Conservation (phyloP, 75 land plant genomes). For the Picea glauca region DNA sequence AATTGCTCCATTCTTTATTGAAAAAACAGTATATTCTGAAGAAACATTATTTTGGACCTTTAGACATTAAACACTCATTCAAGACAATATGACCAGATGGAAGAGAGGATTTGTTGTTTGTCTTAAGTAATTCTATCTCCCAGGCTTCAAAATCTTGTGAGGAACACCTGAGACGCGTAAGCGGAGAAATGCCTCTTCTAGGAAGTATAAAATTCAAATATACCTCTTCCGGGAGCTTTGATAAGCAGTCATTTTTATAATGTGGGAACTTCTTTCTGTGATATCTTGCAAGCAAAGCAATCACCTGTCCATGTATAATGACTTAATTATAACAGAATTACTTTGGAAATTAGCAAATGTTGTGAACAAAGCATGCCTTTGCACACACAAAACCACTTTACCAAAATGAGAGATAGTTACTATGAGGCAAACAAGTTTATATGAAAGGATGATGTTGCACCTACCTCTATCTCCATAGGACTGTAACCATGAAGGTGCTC, state of each 20-base stretch:
- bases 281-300: slow-evolving; percentile 34
- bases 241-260: slow-evolving; percentile 26
- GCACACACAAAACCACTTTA: neutral
- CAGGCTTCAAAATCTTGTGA: neutral
- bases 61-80: no score
- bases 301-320: slow-evolving; percentile 17
- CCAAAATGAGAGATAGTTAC: neutral
- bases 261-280: slow-evolving; percentile 36
- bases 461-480: slow-evolving; percentile 37
- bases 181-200: neutral
- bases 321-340: neutral
- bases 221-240: slow-evolving; percentile 19
- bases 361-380: neutral
- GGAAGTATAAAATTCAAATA: neutral
- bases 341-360: neutral
- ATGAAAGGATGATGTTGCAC: neutral
- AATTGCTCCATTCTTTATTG: neutral
- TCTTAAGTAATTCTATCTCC: neutral
- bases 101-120: neutral
- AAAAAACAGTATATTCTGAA: no score
- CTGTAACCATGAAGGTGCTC: slow-evolving; percentile 34
- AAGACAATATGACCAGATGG: no score
- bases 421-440: slow-evolving; percentile 3
- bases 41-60: no score
- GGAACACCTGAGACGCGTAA: neutral